Evolutionary conservation across 305 asterid genomes (phyloP).

Genomic region (Rubia tinctorum): DNA sequence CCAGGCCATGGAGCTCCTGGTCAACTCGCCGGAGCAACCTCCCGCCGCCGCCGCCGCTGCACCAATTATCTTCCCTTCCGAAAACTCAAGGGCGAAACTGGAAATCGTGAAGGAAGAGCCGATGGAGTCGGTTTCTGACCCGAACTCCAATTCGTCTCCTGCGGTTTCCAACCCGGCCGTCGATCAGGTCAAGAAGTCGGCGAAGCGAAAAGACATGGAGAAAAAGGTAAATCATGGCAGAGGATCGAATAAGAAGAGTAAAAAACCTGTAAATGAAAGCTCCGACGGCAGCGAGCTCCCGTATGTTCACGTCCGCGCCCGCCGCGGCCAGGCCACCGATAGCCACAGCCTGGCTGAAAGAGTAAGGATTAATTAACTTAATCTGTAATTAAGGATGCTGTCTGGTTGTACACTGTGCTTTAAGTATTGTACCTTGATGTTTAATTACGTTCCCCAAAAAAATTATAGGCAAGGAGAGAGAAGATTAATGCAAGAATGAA

Average conservation of each 20-base stretch:
- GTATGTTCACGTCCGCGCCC: constrained; percentile 89
- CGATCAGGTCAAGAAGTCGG: constrained; percentile 32
- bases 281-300: constrained; percentile 59
- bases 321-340: constrained; percentile 97
- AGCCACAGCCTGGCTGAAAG: no score
- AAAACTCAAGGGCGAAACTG: no score
- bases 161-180: constrained; percentile 40
- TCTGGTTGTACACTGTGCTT: constrained; percentile 21
- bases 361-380: constrained; percentile 14
- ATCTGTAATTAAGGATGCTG: constrained; percentile 1
- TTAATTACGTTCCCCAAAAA: not conserved
- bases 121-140: constrained; percentile 45
- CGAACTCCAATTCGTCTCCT: constrained; percentile 43
- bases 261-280: constrained; percentile 41
- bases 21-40: constrained; percentile 33
- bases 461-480: constrained; percentile 91
- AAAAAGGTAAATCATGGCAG: constrained; percentile 67
- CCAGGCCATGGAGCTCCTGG: constrained; percentile 80
- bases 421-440: not conserved
- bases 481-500: constrained; percentile 96
- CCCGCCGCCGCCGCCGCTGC: no score
- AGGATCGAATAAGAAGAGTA: no score
- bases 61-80: no score
- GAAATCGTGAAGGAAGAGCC: constrained; percentile 66
- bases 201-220: constrained; percentile 74